Evolutionary conservation across 345 rosid genomes (phyloP).

Genomic region (Eucalyptus erythrocorys): DNA sequence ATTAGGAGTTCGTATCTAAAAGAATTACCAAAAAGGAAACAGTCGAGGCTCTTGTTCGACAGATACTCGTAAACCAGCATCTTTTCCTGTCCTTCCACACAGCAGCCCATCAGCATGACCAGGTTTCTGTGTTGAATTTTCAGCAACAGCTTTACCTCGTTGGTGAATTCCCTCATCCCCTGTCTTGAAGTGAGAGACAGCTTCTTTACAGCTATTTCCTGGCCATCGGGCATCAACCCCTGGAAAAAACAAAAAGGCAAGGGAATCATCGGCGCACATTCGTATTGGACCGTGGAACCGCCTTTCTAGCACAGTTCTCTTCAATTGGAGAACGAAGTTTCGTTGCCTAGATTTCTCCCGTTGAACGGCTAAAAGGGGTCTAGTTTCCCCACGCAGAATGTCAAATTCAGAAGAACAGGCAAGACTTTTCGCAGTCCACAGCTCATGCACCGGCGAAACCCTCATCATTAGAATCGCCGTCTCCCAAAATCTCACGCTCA

Average conservation of each 20-base stretch:
- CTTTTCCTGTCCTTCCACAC: conserved; percentile 56
- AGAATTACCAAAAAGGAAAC: conserved; percentile 51
- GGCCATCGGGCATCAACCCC: conserved; percentile 54
- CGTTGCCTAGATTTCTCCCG: neutral
- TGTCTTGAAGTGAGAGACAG: conserved; percentile 48
- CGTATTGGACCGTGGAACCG: neutral
- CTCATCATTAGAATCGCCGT: neutral
- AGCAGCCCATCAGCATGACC: conserved; percentile 64
- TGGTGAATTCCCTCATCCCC: conserved; percentile 57
- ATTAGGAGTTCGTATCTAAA: neutral
- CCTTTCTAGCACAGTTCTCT: neutral
- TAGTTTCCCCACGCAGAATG: neutral
- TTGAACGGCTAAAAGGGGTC: neutral
- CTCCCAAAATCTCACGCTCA: neutral
- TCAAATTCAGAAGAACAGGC: neutral
- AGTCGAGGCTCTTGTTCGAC: conserved; percentile 67
- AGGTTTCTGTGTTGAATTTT: conserved; percentile 71
- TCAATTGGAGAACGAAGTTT: neutral
- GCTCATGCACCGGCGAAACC: neutral
- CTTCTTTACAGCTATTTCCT: conserved; percentile 71
- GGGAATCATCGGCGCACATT: neutral
- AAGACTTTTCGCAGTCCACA: neutral
- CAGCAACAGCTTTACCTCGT: conserved; percentile 61
- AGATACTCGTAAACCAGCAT: conserved; percentile 80
- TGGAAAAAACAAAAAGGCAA: neutral